Base-by-base conservation (phyloP, 1,284 basidiomycete genomes). In the Cryptococcus amylolentus region DNA sequence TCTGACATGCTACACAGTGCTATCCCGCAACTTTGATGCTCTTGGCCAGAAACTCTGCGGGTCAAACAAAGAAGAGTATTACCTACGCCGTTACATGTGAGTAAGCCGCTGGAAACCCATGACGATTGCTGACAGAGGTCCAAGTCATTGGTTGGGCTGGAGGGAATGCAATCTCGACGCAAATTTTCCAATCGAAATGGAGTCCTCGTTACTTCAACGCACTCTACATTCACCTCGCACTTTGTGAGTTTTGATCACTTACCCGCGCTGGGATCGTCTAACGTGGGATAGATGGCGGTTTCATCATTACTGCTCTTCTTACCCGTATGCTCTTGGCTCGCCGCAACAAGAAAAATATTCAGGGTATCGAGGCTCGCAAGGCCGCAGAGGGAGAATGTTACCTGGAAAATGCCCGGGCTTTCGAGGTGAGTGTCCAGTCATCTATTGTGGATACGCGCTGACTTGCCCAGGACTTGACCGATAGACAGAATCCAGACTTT, bases 201-300 rank as follows among this genome's bases (percentile, higher is more conserved):
- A 59, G 57, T 13, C 67, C 71, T 6, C 56, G 69, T 41, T 73
- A 71, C 60, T 40, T 65, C 38, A 58, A 57, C 58, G 57, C 62
- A 23, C 66, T 73, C 2, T 68, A 72, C 61, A 71, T 70, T 48
- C 69, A 72, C 54, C 52, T 72, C 41, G 70, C 62, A 10, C 50
- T 70, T 8, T 72, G 70, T 57, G 60, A 40, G 12, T 40, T 46
- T 31, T 70, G 62, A 12, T 45, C 23, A 12, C 20, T 26, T 45
- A 13, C 43, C 23, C 23, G 12, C 23, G 43, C 16, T 18, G 20
- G 20, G 12, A 23, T 23, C 20, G n/a, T 18, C 23, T 23, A 5
- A 45, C 43, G n/a, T 23, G n/a, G 12, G 12, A 45, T 20, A 45
- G 43, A 45, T 20, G 43, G 43, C 23, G 13, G 43, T 20, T 45